Evolutionary conservation across 1,284 basidiomycete genomes (phyloP).

Genomic region (Sporisorium scitamineum): DNA sequence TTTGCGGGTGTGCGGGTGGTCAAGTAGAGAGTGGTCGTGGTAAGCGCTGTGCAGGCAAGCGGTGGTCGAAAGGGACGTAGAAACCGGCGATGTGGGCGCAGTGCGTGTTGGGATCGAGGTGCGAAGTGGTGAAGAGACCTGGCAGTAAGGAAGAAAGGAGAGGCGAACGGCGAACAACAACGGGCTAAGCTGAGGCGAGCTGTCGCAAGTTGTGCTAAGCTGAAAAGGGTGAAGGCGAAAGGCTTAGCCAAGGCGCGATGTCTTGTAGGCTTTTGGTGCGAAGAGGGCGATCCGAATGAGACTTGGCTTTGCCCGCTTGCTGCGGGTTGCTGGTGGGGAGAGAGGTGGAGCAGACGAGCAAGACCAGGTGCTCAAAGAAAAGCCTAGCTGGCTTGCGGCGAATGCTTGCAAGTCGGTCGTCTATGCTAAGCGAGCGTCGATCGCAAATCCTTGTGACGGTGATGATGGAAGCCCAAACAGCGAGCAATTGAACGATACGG

Average conservation of each 20-base stretch:
- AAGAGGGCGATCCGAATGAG: too few relatives aligned
- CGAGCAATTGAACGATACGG: not conserved
- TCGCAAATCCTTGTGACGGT: not conserved
- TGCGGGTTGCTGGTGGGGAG: not conserved
- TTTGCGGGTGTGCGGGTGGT: not conserved
- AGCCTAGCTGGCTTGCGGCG: too few relatives aligned
- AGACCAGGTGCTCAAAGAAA: not conserved
- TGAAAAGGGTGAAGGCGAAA: not conserved
- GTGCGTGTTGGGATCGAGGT: not conserved
- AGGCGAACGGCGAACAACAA: not conserved
- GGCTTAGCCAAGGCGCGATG: conserved; percentile 9
- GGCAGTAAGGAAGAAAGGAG: not conserved
- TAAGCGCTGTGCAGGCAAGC: not conserved
- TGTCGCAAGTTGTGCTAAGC: not conserved
- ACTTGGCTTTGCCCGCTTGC: not conserved
- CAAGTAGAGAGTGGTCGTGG: not conserved
- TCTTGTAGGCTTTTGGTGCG: not conserved
- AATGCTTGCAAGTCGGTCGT: not conserved
- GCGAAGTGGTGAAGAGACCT: not conserved
- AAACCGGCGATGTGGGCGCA: not conserved
- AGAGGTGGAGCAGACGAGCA: not conserved
- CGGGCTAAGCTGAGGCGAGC: conserved; percentile 2
- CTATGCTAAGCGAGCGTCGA: conserved; percentile 35
- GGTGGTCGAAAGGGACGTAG: not conserved
- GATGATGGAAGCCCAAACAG: not conserved